Conservation (phyloP, 306 rosid genomes). For the Prunus persica region DNA sequence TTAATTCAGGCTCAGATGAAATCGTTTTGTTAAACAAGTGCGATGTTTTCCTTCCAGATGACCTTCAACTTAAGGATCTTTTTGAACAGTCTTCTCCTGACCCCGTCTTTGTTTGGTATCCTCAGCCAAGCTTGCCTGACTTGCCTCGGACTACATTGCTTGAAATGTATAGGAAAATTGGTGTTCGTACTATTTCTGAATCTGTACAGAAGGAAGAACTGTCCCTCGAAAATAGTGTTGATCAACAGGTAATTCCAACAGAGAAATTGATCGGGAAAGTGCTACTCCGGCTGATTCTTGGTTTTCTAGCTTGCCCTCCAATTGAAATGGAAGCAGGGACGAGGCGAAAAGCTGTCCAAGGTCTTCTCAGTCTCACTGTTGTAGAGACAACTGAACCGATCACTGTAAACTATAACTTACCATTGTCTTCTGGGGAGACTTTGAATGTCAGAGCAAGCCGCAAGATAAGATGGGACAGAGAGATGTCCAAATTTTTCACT, state of each 20-base stretch:
- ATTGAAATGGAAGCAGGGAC: slow-evolving; percentile 44
- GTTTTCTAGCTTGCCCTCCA: slow-evolving; percentile 53
- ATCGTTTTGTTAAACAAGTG: slow-evolving; percentile 38
- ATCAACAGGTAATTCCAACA: slow-evolving; percentile 25
- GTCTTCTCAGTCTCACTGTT: slow-evolving; percentile 40
- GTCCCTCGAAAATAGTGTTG: neutral
- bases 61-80: slow-evolving; percentile 57
- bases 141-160: slow-evolving; percentile 29
- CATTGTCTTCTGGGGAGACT: slow-evolving; percentile 34
- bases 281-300: slow-evolving; percentile 51
- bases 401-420: slow-evolving; percentile 40
- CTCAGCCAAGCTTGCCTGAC: slow-evolving; percentile 36
- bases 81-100: slow-evolving; percentile 33
- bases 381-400: slow-evolving; percentile 38
- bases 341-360: slow-evolving; percentile 49
- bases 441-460: slow-evolving; percentile 26
- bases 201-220: slow-evolving; percentile 42
- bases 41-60: slow-evolving; percentile 57
- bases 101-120: slow-evolving; percentile 70
- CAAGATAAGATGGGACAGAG: slow-evolving; percentile 49
- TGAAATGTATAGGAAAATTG: slow-evolving; percentile 48
- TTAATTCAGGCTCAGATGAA: slow-evolving; percentile 23
- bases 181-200: slow-evolving; percentile 59
- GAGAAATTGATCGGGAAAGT: slow-evolving; percentile 29
- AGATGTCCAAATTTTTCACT: slow-evolving; percentile 30